A percentile compares a stretch with the other conserved stretches of the same genome.
phyloP scores from a whole-genome alignment of 2,329 filamentous ascomycete species.

The Colletotrichum abscissum region DNA sequence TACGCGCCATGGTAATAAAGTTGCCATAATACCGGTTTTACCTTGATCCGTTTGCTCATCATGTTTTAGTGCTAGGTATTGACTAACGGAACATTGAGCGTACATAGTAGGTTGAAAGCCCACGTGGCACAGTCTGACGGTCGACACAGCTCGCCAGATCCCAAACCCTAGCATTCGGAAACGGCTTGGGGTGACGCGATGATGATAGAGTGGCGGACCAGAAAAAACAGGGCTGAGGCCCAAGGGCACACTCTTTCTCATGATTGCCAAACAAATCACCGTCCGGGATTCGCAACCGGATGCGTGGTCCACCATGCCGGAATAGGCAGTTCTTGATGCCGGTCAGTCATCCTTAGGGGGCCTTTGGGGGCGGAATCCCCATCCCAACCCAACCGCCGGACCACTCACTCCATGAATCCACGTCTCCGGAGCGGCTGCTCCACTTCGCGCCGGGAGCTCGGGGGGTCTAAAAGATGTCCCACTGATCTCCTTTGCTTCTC shows the following conservation, averaged over 20 bases:
- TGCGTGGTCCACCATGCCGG: slow-evolving; percentile 1
- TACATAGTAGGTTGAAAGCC: neutral
- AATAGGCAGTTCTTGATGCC: slow-evolving; percentile 9
- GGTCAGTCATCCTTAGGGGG: neutral
- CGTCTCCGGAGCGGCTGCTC: slow-evolving; percentile 1
- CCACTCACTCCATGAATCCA: slow-evolving; percentile 3
- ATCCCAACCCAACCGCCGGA: neutral
- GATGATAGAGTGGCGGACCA: slow-evolving; percentile 28
- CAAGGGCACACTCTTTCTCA: neutral
- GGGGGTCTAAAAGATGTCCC: neutral
- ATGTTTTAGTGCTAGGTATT: neutral
- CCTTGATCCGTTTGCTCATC: neutral
- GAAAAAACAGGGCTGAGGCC: slow-evolving; percentile 4
- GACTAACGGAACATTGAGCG: neutral
- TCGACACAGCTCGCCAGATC: neutral
- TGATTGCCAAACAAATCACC: slow-evolving; percentile 11
- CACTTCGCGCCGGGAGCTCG: slow-evolving; percentile 6
- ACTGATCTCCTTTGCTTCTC: slow-evolving; percentile 27
- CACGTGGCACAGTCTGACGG: slow-evolving; percentile 1
- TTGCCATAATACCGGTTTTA: neutral
- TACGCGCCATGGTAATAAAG: neutral
- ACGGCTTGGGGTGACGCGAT: slow-evolving; percentile 19
- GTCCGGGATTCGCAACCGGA: neutral
- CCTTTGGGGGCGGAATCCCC: neutral
- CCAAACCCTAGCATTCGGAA: neutral